Conservation (phyloP, 1,284 basidiomycete genomes). For the Cutaneotrichosporon cavernicola region DNA sequence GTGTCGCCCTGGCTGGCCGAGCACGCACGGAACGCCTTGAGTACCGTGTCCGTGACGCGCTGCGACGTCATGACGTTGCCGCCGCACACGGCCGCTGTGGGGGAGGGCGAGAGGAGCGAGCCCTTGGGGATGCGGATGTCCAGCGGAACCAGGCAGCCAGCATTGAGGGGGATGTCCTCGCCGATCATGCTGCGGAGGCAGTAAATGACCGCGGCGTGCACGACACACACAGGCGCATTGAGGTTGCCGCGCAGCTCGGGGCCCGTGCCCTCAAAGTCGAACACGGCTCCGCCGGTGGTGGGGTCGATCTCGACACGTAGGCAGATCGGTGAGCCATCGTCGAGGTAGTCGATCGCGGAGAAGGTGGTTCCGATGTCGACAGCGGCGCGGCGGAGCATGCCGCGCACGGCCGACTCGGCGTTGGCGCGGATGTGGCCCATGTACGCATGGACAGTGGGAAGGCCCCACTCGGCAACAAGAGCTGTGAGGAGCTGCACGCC, state of each 20-base stretch:
- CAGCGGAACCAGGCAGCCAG: constrained; percentile 68
- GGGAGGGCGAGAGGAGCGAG: constrained; percentile 76
- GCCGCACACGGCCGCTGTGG: constrained; percentile 84
- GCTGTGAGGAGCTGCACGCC: constrained; percentile 70
- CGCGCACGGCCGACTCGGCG: constrained; percentile 84
- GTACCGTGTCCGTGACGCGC: constrained; percentile 89
- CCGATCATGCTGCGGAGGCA: constrained; percentile 51
- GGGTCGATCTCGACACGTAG: constrained; percentile 78
- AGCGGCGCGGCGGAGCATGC: constrained; percentile 66
- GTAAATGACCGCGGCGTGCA: constrained; percentile 91
- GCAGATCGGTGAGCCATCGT: constrained; percentile 84
- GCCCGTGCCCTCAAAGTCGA: constrained; percentile 87
- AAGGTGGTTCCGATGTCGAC: constrained; percentile 57
- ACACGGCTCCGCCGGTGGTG: constrained; percentile 71
- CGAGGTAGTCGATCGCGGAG: constrained; percentile 50
- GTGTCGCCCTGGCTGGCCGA: constrained; percentile 80
- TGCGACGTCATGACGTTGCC: constrained; percentile 73
- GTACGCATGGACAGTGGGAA: constrained; percentile 85
- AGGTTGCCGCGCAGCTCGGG: constrained; percentile 86
- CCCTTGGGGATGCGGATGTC: constrained; percentile 77
- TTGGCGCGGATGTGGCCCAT: constrained; percentile 80
- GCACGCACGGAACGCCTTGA: constrained; percentile 87
- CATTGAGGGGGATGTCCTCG: constrained; percentile 85
- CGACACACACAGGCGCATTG: constrained; percentile 83
- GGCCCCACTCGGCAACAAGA: constrained; percentile 83